Conservation (phyloP, 148 eudicot species). For the Polygonum maritimum region DNA sequence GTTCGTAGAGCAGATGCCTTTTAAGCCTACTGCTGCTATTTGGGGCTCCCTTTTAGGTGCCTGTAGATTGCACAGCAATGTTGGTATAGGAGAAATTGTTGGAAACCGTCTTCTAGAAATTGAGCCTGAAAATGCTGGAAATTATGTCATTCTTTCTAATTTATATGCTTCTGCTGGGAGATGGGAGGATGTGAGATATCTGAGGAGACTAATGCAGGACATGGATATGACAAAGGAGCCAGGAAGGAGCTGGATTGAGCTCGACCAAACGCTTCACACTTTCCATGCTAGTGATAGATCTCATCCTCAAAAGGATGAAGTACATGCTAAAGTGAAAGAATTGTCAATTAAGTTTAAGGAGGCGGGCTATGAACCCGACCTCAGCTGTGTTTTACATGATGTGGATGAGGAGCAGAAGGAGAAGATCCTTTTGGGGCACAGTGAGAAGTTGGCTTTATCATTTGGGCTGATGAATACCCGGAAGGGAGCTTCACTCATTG, state of each 20-base stretch:
- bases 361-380: conserved; percentile 68
- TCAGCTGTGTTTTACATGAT: conserved; percentile 58
- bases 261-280: conserved; percentile 55
- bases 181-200: conserved; percentile 64
- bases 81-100: conserved; percentile 54
- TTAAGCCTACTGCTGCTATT: conserved; percentile 74
- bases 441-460: conserved; percentile 73
- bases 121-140: conserved; percentile 87
- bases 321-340: conserved; percentile 50
- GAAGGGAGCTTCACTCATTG: conserved; percentile 39
- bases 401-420: conserved; percentile 86
- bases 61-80: conserved; percentile 57
- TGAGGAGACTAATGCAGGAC: conserved; percentile 58
- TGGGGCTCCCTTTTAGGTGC: conserved; percentile 92
- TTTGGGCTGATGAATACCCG: conserved; percentile 44
- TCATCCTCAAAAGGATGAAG: conserved; percentile 56
- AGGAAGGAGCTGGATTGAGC: conserved; percentile 82
- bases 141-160: conserved; percentile 65
- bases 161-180: conserved; percentile 67
- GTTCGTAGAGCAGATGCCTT: conserved; percentile 59
- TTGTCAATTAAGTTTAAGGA: conserved; percentile 37
- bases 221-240: conserved; percentile 64
- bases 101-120: conserved; percentile 49
- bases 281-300: conserved; percentile 59
- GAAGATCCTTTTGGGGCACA: conserved; percentile 64